A percentile compares a stretch with the other conserved stretches of the same genome.
phyloP scores from a whole-genome alignment of 306 rosid species.

The Gynostemma pentaphyllum region DNA sequence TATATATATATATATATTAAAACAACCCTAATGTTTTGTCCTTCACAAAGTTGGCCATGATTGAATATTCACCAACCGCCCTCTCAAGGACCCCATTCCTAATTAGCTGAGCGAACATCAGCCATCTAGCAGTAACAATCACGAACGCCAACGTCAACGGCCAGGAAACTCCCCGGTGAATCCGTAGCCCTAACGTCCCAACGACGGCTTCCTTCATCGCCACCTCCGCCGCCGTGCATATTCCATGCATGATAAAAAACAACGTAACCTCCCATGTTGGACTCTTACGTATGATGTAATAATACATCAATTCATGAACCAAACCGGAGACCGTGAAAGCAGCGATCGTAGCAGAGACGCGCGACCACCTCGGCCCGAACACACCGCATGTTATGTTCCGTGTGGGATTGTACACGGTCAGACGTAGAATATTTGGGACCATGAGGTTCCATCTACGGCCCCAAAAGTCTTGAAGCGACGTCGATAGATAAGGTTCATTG shows the following conservation, averaged over 20 bases:
- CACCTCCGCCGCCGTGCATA: constrained; percentile 35
- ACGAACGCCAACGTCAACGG: constrained; percentile 27
- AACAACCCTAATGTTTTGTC: too few species aligned
- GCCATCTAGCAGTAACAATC: constrained; percentile 32
- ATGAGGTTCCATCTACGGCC: constrained; percentile 76
- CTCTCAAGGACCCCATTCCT: constrained; percentile 36
- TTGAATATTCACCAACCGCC: constrained; percentile 28
- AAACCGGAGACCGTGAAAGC: constrained; percentile 43
- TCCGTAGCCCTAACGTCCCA: constrained; percentile 28
- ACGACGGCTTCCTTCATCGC: constrained; percentile 25
- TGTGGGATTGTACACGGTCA: constrained; percentile 29
- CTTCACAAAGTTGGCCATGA: constrained; percentile 16
- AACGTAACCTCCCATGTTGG: constrained; percentile 86
- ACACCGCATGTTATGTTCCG: background rate
- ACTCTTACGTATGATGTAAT: constrained; percentile 34
- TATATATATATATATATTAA: too few species aligned
- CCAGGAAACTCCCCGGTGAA: constrained; percentile 26
- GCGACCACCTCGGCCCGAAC: constrained; percentile 18
- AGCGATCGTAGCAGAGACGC: constrained; percentile 6
- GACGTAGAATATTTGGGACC: constrained; percentile 44
- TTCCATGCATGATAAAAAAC: constrained; percentile 53
- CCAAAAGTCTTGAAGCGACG: constrained; percentile 83
- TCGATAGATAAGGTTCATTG: constrained; percentile 45
- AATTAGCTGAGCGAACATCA: constrained; percentile 45
- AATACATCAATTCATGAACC: constrained; percentile 56